Conservation (phyloP, 768 basidiomycete species). For the Russula ochroleuca region DNA sequence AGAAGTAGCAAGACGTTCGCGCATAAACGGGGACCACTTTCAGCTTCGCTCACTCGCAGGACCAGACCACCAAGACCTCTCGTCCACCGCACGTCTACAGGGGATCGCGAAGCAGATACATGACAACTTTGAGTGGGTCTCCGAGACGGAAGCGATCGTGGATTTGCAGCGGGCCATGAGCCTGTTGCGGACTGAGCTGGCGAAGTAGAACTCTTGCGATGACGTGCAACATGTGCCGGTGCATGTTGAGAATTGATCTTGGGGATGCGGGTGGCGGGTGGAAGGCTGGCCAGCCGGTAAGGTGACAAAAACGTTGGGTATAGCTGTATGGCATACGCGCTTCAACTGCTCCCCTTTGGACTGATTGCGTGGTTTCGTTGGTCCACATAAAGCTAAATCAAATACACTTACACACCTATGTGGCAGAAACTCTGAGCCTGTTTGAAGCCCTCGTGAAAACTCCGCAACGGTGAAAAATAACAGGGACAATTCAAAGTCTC, state of each 20-base stretch:
- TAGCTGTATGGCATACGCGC: no score
- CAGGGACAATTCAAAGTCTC: no score
- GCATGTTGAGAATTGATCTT: neutral
- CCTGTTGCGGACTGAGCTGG: neutral
- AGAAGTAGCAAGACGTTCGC: constrained; percentile 31
- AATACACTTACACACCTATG: no score
- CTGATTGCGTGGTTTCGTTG: no score
- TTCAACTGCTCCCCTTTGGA: no score
- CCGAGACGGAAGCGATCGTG: constrained; percentile 9
- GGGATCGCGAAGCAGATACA: constrained; percentile 4
- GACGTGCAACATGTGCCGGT: neutral
- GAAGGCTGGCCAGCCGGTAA: no score
- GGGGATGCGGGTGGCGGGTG: no score
- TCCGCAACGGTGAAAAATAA: no score
- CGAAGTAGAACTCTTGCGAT: neutral
- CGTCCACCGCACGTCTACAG: neutral
- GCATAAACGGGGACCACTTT: constrained; percentile 32
- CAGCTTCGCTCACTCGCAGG: constrained; percentile 23
- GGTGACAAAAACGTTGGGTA: no score
- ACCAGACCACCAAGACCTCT: neutral
- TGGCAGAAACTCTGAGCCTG: no score
- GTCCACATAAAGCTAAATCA: no score
- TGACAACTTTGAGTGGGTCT: constrained; percentile 22
- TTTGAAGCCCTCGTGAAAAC: no score
- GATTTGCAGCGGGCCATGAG: constrained; percentile 9